Evolutionary conservation across 805 yeast genomes (phyloP).

Genomic region (Barnettozyma salicaria): DNA sequence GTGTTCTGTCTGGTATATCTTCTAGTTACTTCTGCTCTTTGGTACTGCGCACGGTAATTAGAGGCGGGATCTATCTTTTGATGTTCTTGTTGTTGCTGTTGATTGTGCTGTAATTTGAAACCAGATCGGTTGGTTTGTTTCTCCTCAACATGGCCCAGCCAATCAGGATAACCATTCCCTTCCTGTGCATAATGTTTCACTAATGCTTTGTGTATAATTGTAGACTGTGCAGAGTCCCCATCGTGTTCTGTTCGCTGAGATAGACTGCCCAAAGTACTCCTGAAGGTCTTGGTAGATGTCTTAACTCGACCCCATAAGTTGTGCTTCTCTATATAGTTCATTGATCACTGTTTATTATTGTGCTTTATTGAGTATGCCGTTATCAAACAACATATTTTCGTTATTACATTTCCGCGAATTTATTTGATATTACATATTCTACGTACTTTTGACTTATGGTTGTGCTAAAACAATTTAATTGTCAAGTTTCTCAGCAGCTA

Average conservation of each 20-base stretch:
- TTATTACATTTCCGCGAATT: too few relatives aligned
- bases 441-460: too few relatives aligned
- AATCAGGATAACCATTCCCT: slow-evolving; percentile 20
- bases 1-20: slow-evolving; percentile 9
- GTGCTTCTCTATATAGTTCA: slow-evolving; percentile 10
- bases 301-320: slow-evolving; percentile 24
- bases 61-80: too few relatives aligned
- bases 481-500: too few relatives aligned
- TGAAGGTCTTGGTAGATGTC: slow-evolving; percentile 22
- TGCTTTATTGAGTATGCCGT: too few relatives aligned
- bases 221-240: slow-evolving; percentile 22
- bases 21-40: slow-evolving; percentile 5
- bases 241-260: slow-evolving; percentile 25
- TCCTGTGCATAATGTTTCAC: slow-evolving; percentile 15
- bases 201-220: slow-evolving; percentile 25
- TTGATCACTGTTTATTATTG: not conserved
- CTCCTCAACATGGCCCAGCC: slow-evolving; percentile 23
- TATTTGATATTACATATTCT: too few relatives aligned
- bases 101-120: slow-evolving; percentile 2
- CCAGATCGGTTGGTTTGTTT: slow-evolving; percentile 1
- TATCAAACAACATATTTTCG: too few relatives aligned
- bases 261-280: slow-evolving; percentile 20
- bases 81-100: slow-evolving; percentile 13
- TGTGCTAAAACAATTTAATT: too few relatives aligned
- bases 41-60: slow-evolving; percentile 4